A percentile compares a stretch with the other conserved stretches of the same genome.
Evolutionary conservation across 2,329 filamentous ascomycete genomes (phyloP).

Genomic region (Epichloe sylvatica): DNA sequence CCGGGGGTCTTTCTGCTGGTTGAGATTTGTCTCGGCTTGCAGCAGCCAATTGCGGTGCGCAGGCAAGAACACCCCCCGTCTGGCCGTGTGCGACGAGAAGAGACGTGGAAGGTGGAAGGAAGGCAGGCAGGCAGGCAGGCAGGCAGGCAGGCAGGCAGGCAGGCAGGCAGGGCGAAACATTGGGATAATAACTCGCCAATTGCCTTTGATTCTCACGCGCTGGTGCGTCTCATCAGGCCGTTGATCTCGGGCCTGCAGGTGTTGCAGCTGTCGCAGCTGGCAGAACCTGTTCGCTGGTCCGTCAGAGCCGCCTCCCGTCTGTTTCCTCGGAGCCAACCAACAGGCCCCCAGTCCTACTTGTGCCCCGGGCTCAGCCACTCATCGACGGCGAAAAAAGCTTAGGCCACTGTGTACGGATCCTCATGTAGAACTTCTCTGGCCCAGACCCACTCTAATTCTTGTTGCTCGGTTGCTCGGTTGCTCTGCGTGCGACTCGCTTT

Average conservation of each 20-base stretch:
- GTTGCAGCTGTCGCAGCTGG: not conserved
- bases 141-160: no score
- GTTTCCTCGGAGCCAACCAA: no score
- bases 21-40: not conserved
- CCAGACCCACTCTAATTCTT: slow-evolving; percentile 1
- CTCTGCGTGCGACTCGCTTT: not conserved
- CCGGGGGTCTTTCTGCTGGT: not conserved
- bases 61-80: not conserved
- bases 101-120: no score
- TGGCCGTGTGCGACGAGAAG: not conserved
- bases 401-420: no score
- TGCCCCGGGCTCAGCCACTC: not conserved
- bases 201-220: not conserved
- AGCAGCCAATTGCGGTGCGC: not conserved
- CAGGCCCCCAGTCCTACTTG: not conserved
- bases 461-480: not conserved
- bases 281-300: no score
- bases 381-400: not conserved
- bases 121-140: no score
- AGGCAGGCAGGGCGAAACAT: not conserved
- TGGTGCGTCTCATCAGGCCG: not conserved
- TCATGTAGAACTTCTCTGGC: not conserved
- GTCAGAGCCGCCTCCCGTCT: not conserved
- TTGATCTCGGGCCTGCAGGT: no score
- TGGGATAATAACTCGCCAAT: not conserved